Conservation (phyloP, 148 eudicot genomes). For the Persicaria maculosa region DNA sequence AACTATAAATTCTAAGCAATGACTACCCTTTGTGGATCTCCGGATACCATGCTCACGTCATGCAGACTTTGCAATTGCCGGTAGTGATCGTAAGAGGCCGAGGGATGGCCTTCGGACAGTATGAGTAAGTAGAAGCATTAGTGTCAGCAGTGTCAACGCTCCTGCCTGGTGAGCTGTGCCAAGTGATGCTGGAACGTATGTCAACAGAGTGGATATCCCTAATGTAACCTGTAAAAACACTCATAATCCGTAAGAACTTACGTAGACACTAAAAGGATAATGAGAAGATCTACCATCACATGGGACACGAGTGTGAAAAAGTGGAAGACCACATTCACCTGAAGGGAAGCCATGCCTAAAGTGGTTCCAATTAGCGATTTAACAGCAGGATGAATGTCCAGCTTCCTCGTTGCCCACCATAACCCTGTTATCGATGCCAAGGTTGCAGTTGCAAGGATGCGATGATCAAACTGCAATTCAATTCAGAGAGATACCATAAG, state of each 20-base stretch:
- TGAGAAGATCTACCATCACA: background rate
- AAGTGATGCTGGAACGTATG: conserved; percentile 91
- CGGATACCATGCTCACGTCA: conserved; percentile 7
- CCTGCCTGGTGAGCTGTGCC: conserved; percentile 98
- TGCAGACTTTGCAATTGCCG: conserved; percentile 40
- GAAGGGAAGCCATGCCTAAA: conserved; percentile 86
- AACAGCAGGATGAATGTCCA: conserved; percentile 88
- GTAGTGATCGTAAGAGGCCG: conserved; percentile 60
- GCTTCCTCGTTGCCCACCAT: conserved; percentile 77
- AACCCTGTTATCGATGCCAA: conserved; percentile 57
- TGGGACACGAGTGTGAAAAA: background rate
- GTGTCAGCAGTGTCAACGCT: conserved; percentile 64
- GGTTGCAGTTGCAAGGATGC: conserved; percentile 83
- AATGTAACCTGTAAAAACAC: conserved; percentile 57
- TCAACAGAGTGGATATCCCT: conserved; percentile 75
- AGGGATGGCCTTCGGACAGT: conserved; percentile 75
- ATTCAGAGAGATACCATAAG: background rate
- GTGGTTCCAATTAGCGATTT: conserved; percentile 68
- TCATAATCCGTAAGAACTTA: background rate
- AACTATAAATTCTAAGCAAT: background rate
- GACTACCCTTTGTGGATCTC: background rate
- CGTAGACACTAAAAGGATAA: background rate
- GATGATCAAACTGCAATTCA: conserved; percentile 75
- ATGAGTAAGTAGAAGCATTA: conserved; percentile 86
- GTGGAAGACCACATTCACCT: conserved; percentile 35